These are phyloP conservation scores for Geoglossum cookeanum DNA, from an alignment of 2,329 filamentous ascomycete species.

Conservation along the genomic window DNA sequence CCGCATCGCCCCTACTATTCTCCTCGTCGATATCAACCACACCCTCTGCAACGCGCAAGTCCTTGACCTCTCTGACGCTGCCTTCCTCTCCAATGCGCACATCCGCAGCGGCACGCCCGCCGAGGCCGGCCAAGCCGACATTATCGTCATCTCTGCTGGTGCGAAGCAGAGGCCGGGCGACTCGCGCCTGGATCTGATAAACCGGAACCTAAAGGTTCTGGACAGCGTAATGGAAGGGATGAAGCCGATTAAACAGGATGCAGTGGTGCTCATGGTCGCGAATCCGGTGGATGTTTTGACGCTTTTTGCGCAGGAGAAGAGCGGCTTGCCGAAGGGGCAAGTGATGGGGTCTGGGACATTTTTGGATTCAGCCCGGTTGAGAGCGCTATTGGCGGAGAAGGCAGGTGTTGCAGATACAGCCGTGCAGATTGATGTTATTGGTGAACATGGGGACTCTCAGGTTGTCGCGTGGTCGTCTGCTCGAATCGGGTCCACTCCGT, in stretches of 20 bases:
- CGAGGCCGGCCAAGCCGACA: slow-evolving; percentile 34
- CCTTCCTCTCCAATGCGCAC: slow-evolving; percentile 24
- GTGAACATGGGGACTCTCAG: slow-evolving; percentile 30
- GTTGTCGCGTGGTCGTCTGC: slow-evolving; percentile 29
- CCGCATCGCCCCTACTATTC: slow-evolving; percentile 30
- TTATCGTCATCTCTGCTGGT: slow-evolving; percentile 35
- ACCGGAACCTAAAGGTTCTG: slow-evolving; percentile 30
- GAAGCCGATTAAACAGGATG: slow-evolving; percentile 27
- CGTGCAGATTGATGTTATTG: slow-evolving; percentile 27
- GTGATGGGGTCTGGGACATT: slow-evolving; percentile 35
- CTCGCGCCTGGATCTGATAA: slow-evolving; percentile 27
- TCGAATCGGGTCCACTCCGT: slow-evolving; percentile 24
- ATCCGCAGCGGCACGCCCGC: slow-evolving; percentile 26
- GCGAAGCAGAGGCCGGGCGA: slow-evolving; percentile 30
- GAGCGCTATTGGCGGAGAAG: slow-evolving; percentile 18
- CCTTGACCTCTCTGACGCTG: slow-evolving; percentile 32
- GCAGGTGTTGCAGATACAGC: slow-evolving; percentile 16
- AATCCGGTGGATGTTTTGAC: slow-evolving; percentile 38
- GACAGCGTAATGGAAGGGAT: slow-evolving; percentile 28
- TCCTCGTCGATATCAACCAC: slow-evolving; percentile 33
- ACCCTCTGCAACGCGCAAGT: slow-evolving; percentile 29
- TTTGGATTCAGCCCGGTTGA: slow-evolving; percentile 31
- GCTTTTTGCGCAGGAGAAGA: slow-evolving; percentile 27
- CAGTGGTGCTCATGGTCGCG: slow-evolving; percentile 32
- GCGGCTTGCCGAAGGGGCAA: slow-evolving; percentile 28